Base-by-base conservation (phyloP, 331 rosid genomes). In the Ulmus americana region DNA sequence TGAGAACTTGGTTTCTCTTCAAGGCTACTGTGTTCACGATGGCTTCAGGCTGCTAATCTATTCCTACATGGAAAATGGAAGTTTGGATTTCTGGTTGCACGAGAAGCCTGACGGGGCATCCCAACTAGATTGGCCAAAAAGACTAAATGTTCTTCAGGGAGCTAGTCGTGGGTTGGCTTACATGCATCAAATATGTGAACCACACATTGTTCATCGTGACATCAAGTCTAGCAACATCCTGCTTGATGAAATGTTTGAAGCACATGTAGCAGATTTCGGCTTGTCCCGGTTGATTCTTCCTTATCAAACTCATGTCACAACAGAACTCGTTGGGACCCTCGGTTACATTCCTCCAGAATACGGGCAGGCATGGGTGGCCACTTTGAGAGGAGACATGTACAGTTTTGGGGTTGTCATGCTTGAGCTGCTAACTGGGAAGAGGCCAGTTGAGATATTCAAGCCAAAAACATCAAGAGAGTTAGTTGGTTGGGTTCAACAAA, bases 151-250 rank as follows among this genome's bases (percentile, higher is more conserved):
- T 22, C 75, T 82, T 35, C 74, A 14, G 59, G 95, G 95, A 38
- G 85, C 91, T 53, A 73, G 89, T 59, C 67, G 59, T 59, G 96
- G 96, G 56, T 55, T 89, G 79, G 86, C 88, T 39, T 89, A 89
- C 74, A 79, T 89, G 91, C 96, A 89, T 69, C 88, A 45, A 65
- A 82, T 80, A 74, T 89, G 96, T 1, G 84, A 89, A 28, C 96
- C 95, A 0, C 96, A 89, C 70, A 89, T 89, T 15, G 91, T 89
- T 43, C 96, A 89, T 47, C 96, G 96, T 0, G 96, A 89, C 67
- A 89, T 89, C 70, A 89, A 89, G 75, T 89, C 96, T n/a, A 89
- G 96, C 80, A 89, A 89, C 68, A 89, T 89, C 61, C 90, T 89
- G 65, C 96, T 89, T 40, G 51, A 89, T 70, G 90, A 66, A 35